These are phyloP conservation scores for Schoenoplectus triqueter DNA, from an alignment of 202 grass and related monocot species.

Conservation along the genomic window DNA sequence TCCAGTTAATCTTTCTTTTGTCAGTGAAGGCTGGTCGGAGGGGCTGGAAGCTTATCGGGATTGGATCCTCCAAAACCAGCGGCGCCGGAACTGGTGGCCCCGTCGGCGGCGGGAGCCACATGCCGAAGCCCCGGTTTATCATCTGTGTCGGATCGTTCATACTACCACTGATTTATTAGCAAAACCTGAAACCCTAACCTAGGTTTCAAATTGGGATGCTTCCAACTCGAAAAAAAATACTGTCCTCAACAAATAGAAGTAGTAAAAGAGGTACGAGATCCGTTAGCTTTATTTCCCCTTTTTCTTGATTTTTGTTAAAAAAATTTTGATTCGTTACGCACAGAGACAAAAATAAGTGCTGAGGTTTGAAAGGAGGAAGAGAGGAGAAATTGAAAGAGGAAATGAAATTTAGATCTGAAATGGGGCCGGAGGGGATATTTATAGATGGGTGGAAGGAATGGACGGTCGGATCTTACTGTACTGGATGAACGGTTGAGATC, in stretches of 20 bases:
- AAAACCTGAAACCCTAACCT: constrained; percentile 82
- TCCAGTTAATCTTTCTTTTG: constrained; percentile 43
- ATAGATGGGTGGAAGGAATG: constrained; percentile 28
- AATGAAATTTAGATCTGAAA: constrained; percentile 42
- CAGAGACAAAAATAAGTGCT: neutral
- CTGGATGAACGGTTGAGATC: constrained; percentile 32
- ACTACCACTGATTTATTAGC: constrained; percentile 38
- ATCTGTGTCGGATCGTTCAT: constrained; percentile 74
- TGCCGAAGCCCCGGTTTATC: constrained; percentile 51
- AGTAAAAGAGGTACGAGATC: constrained; percentile 36
- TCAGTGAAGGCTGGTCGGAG: constrained; percentile 25
- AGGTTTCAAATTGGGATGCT: constrained; percentile 24
- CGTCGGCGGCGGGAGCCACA: constrained; percentile 49
- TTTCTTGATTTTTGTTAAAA: constrained; percentile 48
- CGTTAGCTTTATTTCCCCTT: constrained; percentile 47
- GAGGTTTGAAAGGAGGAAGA: constrained; percentile 22
- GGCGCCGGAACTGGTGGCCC: constrained; percentile 17
- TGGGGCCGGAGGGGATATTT: constrained; percentile 49
- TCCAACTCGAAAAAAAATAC: constrained; percentile 4
- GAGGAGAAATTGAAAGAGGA: constrained; percentile 12
- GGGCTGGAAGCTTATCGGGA: constrained; percentile 23
- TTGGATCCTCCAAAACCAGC: constrained; percentile 28
- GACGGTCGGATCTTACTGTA: constrained; percentile 40
- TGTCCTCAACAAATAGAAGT: neutral
- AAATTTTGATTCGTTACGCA: constrained; percentile 53